phyloP scores from a whole-genome alignment of 2,329 filamentous ascomycete genomes.

The Cadophora sp. region DNA sequence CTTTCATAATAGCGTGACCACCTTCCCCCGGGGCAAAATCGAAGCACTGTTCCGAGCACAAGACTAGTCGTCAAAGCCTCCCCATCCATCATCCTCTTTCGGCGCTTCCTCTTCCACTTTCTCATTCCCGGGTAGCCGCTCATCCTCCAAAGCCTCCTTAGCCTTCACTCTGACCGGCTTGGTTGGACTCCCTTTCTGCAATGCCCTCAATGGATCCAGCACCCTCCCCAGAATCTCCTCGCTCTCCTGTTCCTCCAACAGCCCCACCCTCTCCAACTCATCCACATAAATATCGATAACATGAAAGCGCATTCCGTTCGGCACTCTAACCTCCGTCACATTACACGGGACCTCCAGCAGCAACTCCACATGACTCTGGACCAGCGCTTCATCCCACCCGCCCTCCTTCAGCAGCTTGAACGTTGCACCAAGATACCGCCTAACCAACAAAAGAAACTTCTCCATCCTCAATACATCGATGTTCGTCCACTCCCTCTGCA shows the following conservation, averaged over 20 bases:
- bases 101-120: slow-evolving; percentile 47
- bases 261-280: slow-evolving; percentile 77
- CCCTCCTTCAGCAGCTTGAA: slow-evolving; percentile 55
- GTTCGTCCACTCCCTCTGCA: slow-evolving; percentile 71
- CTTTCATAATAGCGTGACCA: slow-evolving; percentile 15
- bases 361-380: slow-evolving; percentile 54
- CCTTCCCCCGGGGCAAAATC: background rate
- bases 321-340: slow-evolving; percentile 58
- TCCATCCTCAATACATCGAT: slow-evolving; percentile 84
- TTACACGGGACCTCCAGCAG: slow-evolving; percentile 53
- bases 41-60: background rate
- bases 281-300: slow-evolving; percentile 91
- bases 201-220: slow-evolving; percentile 51
- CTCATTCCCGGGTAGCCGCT: slow-evolving; percentile 70
- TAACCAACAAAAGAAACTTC: slow-evolving; percentile 88
- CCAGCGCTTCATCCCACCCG: slow-evolving; percentile 46
- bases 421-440: slow-evolving; percentile 77
- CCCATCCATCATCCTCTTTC: slow-evolving; percentile 47
- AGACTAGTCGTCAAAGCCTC: slow-evolving; percentile 42
- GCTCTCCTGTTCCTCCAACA: slow-evolving; percentile 49
- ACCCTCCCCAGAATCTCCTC: slow-evolving; percentile 48
- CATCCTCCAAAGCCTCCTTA: slow-evolving; percentile 74
- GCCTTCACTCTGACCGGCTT: slow-evolving; percentile 77
- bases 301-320: slow-evolving; percentile 86
- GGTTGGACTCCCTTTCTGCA: slow-evolving; percentile 61